phyloP scores from a whole-genome alignment of 306 rosid species.

The Biancaea sappan region DNA sequence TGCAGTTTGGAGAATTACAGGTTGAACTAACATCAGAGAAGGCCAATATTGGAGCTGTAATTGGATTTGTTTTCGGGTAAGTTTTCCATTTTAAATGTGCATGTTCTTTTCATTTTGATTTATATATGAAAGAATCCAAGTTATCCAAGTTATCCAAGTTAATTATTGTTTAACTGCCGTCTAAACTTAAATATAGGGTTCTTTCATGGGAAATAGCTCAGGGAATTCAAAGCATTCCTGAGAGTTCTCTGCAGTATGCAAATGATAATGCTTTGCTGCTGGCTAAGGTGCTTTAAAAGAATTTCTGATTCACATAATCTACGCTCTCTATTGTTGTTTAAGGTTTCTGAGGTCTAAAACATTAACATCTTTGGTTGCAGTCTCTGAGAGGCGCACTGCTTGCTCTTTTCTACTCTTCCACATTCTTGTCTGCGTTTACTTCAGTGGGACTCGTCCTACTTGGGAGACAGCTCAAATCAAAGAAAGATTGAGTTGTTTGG shows the following conservation, averaged over 20 bases:
- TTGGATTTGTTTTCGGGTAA: conserved; percentile 74
- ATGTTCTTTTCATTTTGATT: background rate
- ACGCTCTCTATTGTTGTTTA: conserved; percentile 7
- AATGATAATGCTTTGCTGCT: conserved; percentile 84
- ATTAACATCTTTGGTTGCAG: conserved; percentile 45
- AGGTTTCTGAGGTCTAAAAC: conserved; percentile 28
- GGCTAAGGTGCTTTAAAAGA: conserved; percentile 69
- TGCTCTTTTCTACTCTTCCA: conserved; percentile 63
- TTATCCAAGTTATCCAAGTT: no score
- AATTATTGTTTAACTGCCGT: conserved; percentile 5
- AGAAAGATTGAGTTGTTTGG: conserved; percentile 48
- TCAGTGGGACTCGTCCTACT: conserved; percentile 75
- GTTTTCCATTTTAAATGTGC: conserved; percentile 6
- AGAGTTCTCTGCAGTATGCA: conserved; percentile 75
- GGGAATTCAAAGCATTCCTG: conserved; percentile 78
- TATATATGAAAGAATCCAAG: conserved; percentile 15
- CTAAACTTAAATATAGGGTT: conserved; percentile 50
- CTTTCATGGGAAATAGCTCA: conserved; percentile 86
- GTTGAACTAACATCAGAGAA: conserved; percentile 78
- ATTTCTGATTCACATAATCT: conserved; percentile 9
- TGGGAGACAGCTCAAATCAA: conserved; percentile 71
- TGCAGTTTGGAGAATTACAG: conserved; percentile 94
- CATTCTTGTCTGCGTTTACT: conserved; percentile 64
- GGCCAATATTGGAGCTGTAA: conserved; percentile 72
- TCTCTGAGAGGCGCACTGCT: conserved; percentile 81